Evolutionary conservation across 1,139 yeast species (phyloP).

Genomic region (Tardiomyces depauwii): DNA sequence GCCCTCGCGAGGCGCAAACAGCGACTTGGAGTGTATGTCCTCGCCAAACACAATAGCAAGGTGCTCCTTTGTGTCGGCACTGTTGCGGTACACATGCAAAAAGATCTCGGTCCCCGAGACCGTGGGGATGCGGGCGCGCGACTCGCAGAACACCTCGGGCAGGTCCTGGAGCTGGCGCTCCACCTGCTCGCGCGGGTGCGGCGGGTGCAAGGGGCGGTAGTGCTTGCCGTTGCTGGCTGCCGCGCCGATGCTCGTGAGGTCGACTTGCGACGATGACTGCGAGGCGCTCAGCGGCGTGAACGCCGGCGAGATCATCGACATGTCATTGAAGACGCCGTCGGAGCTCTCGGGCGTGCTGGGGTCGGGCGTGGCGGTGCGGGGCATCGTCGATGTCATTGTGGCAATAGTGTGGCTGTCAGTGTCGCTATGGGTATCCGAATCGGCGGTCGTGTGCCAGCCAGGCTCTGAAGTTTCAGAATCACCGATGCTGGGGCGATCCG

Average conservation of each 20-base stretch:
- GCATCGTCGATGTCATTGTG: neutral
- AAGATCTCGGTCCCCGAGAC: slow-evolving; percentile 88
- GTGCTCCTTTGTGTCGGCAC: slow-evolving; percentile 86
- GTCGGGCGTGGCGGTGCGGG: neutral
- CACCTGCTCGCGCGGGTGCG: slow-evolving; percentile 2
- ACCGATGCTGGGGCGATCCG: neutral
- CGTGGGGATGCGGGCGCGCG: slow-evolving; percentile 91
- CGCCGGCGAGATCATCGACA: slow-evolving; percentile 26
- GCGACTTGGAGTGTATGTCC: slow-evolving; percentile 64
- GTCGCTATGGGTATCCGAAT: too few species aligned
- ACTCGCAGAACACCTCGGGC: slow-evolving; percentile 79
- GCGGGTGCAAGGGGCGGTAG: neutral
- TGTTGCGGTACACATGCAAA: slow-evolving; percentile 76
- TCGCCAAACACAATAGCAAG: slow-evolving; percentile 96
- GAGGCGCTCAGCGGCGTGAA: slow-evolving; percentile 17
- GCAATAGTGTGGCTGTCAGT: neutral
- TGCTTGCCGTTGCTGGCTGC: neutral
- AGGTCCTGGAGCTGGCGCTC: slow-evolving; percentile 23
- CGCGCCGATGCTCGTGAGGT: neutral
- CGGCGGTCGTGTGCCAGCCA: too few species aligned
- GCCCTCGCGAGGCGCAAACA: slow-evolving; percentile 48
- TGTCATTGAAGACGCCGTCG: slow-evolving; percentile 12
- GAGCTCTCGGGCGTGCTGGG: neutral
- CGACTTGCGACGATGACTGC: neutral
- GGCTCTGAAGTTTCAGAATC: too few species aligned